Evolutionary conservation across 345 rosid species (phyloP).

Genomic region (Brassica juncea): DNA sequence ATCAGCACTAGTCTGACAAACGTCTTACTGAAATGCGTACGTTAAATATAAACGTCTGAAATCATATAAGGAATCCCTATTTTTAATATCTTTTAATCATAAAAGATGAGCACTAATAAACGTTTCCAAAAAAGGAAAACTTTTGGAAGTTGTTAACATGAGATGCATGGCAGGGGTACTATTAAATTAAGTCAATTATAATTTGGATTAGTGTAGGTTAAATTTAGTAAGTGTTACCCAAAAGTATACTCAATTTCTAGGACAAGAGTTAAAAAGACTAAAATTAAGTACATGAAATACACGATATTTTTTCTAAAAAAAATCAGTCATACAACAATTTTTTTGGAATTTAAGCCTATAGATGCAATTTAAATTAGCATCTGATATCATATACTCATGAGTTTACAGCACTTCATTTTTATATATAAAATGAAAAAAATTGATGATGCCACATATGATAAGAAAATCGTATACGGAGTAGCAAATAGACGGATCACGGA

Average conservation of each 20-base stretch:
- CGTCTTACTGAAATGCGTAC: conserved; percentile 9
- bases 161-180: conserved; percentile 6
- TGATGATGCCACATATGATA: not conserved
- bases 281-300: conserved; percentile 8
- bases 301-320: not conserved
- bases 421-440: not conserved
- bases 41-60: conserved; percentile 17
- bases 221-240: not conserved
- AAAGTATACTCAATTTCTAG: conserved; percentile 14
- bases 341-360: not conserved
- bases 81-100: not conserved
- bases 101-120: conserved; percentile 17
- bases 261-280: not conserved
- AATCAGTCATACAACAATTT: conserved; percentile 1
- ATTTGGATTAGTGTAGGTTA: conserved; percentile 3
- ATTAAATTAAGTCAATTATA: not conserved
- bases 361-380: not conserved
- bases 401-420: not conserved
- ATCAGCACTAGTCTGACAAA: not conserved
- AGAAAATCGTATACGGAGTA: not conserved
- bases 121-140: conserved; percentile 23
- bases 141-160: conserved; percentile 18
- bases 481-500: not conserved
- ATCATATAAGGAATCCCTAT: not conserved
- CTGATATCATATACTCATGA: not conserved